These are phyloP conservation scores for Chlamydomonas schloesseri DNA, from an alignment of 139 green algal species.

Conservation along the genomic window DNA sequence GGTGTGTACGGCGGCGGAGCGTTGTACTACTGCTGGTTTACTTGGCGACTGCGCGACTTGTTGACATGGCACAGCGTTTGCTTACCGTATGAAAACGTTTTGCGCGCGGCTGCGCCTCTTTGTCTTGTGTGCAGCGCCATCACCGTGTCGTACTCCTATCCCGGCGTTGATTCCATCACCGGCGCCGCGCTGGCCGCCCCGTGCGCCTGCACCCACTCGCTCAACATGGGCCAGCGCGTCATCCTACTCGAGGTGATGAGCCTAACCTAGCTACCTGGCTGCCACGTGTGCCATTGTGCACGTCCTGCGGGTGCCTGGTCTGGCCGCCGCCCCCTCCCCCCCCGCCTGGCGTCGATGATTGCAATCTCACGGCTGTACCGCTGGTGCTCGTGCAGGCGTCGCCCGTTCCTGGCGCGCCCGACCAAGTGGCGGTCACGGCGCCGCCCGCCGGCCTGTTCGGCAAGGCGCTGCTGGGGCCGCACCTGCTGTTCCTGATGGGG, in stretches of 20 bases:
- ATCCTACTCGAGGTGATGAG: conserved; percentile 24
- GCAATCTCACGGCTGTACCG: too few species aligned
- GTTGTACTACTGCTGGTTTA: too few species aligned
- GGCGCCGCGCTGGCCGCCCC: conserved; percentile 44
- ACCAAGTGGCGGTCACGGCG: not conserved
- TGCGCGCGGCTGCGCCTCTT: too few species aligned
- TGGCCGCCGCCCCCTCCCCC: too few species aligned
- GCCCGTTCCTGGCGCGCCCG: not conserved
- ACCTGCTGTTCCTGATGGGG: conserved; percentile 19
- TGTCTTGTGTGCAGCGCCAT: not conserved
- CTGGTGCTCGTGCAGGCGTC: too few species aligned
- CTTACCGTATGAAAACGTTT: too few species aligned
- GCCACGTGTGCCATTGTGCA: too few species aligned
- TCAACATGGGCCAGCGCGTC: conserved; percentile 55
- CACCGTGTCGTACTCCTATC: not conserved
- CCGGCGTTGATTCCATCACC: not conserved
- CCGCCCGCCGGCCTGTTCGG: not conserved
- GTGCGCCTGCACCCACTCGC: conserved; percentile 45
- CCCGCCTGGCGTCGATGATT: too few species aligned
- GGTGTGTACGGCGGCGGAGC: not conserved
- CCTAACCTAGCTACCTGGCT: not conserved
- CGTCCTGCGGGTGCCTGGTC: too few species aligned
- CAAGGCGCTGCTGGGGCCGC: not conserved
- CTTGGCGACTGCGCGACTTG: too few species aligned
- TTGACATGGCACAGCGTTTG: too few species aligned